Conservation (phyloP, 2,329 filamentous ascomycete species). For the Fusarium incarnatum region DNA sequence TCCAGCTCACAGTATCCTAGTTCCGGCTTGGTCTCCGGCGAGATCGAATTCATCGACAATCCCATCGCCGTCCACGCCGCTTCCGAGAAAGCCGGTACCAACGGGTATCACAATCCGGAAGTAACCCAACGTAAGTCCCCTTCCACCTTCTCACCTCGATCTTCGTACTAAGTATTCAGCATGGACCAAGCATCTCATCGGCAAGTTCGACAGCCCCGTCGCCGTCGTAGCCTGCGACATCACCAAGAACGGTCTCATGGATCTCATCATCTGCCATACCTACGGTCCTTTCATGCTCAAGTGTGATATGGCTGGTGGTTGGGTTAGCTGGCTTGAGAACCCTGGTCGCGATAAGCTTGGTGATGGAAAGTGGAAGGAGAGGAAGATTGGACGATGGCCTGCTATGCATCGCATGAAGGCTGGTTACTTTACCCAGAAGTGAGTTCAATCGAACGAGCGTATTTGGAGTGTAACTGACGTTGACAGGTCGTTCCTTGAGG, state of each 20-base stretch:
- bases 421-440: slow-evolving; percentile 1
- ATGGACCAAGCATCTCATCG: slow-evolving; percentile 1
- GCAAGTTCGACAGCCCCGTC: slow-evolving; percentile 1
- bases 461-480: background rate
- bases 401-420: slow-evolving; percentile 6
- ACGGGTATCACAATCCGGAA: background rate
- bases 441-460: background rate
- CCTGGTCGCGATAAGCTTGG: background rate
- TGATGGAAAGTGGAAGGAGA: background rate
- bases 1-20: background rate
- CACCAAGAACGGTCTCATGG: slow-evolving; percentile 4
- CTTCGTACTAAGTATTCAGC: background rate
- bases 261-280: background rate
- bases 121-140: background rate
- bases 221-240: background rate
- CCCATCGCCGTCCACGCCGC: background rate
- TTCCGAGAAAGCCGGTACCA: background rate
- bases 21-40: background rate
- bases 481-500: background rate
- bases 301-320: slow-evolving; percentile 1
- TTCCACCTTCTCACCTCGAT: accelerated
- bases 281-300: slow-evolving; percentile 1
- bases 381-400: slow-evolving; percentile 1
- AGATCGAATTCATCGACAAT: background rate
- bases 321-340: slow-evolving; percentile 2